Evolutionary conservation across 331 rosid species (phyloP), one percentile per base, ranked within the genome.

Genomic region (Rosa hybrid): DNA sequence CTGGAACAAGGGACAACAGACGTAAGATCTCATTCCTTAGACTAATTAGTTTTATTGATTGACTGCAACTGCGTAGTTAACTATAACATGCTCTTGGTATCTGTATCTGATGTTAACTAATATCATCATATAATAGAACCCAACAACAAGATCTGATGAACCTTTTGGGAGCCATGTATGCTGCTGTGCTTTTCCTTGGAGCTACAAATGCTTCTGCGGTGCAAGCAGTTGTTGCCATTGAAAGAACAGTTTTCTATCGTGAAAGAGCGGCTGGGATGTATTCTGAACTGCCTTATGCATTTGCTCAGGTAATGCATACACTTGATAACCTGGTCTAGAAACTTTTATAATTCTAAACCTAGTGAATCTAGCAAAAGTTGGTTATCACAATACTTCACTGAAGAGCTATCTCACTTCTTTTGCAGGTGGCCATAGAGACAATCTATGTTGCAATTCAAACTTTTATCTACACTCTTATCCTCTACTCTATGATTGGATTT

Each of bases 191-290:
- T 34, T 87, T 87, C 80, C 88, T 87, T 62, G 90, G 90, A 65
- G 87, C 84, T 77, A 69, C 44, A 25, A 87, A 85, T 49, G 81
- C 83, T 41, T 42, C 85, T 2, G 50, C 87, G 0, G 90, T 87
- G 54, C 90, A 85, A 72, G 27, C 90, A 8, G 57, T 82, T 20
- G 88, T 83, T 12, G 75, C 81, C 12, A 78, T 78, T 8, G 90
- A 84, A 65, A 74, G 90, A 87, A 80, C 90, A 13, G 86, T 87
- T 70, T 87, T 87, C 82, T 87, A 87, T 84, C 88, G 90, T 0
- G 90, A 87, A 75, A 84, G 83, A 64, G 90, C 90, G 6, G 88
- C 90, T 0, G 88, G 88, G 18, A 87, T 87, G 90, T 87, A 87
- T 23, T 87, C 90, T 23, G 78, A 87, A 27, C 21, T 87, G 39